These are phyloP conservation scores for Kalmusia sp. DNA, from an alignment of 2,329 filamentous ascomycete genomes.

Conservation along the genomic window DNA sequence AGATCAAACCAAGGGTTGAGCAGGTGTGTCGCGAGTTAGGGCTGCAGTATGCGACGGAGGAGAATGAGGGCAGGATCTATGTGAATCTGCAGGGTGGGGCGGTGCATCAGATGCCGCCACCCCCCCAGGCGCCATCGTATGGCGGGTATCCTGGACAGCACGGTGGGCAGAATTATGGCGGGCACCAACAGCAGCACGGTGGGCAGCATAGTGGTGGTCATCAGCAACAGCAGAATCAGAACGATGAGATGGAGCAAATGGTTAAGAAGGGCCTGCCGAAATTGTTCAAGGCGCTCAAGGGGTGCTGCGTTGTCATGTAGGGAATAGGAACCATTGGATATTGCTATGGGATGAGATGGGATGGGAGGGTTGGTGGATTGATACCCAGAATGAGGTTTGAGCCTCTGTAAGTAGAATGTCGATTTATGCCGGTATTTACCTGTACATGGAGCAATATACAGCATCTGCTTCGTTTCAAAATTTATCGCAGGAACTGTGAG, in stretches of 20 bases:
- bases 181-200: conserved; percentile 30
- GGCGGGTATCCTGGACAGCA: conserved; percentile 33
- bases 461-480: too few species aligned
- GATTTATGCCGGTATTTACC: not conserved
- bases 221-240: conserved; percentile 46
- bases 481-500: too few species aligned
- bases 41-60: conserved; percentile 82
- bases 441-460: not conserved
- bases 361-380: conserved; percentile 4
- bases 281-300: conserved; percentile 69
- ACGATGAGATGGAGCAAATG: conserved; percentile 66
- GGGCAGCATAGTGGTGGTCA: conserved; percentile 54
- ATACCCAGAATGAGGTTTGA: conserved; percentile 10
- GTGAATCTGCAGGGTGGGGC: conserved; percentile 80
- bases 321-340: too few species aligned
- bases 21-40: conserved; percentile 83
- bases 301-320: conserved; percentile 80
- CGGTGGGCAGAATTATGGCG: conserved; percentile 48
- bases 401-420: not conserved
- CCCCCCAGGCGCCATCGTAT: conserved; percentile 47
- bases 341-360: not conserved
- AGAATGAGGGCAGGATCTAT: conserved; percentile 88
- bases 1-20: conserved; percentile 95
- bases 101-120: conserved; percentile 50
- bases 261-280: conserved; percentile 67